A percentile compares a stretch with the other conserved stretches of the same genome.
Conservation (phyloP, 345 rosid genomes). For the Lumnitzera littorea region DNA sequence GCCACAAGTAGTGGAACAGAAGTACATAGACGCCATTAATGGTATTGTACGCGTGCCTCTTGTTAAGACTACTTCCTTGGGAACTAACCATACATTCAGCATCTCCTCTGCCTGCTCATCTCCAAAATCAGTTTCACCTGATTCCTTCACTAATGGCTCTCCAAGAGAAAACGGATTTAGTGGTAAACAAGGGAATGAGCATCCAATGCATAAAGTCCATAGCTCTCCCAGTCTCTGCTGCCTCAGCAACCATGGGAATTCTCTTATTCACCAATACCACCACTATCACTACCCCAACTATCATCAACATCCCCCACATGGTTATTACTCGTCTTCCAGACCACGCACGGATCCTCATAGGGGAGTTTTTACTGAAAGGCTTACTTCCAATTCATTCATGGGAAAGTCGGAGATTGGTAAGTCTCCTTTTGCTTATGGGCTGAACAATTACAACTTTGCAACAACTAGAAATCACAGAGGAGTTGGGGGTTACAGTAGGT, state of each 20-base stretch:
- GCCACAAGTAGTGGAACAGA: constrained; percentile 44
- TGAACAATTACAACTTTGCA: constrained; percentile 7
- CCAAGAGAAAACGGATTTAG: constrained; percentile 14
- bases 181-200: constrained; percentile 18
- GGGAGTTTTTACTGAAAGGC: constrained; percentile 7
- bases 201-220: constrained; percentile 48
- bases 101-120: constrained; percentile 54
- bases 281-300: constrained; percentile 22
- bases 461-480: constrained; percentile 20
- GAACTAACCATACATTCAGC: constrained; percentile 30
- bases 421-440: constrained; percentile 12
- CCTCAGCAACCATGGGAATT: constrained; percentile 15
- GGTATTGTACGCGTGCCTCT: constrained; percentile 28
- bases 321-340: constrained; percentile 20
- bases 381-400: neutral
- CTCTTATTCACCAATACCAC: constrained; percentile 22
- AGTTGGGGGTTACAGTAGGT: constrained; percentile 19
- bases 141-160: constrained; percentile 22
- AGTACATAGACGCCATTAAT: constrained; percentile 79
- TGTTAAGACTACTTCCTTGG: constrained; percentile 24
- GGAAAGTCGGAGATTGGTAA: constrained; percentile 19
- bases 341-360: constrained; percentile 24
- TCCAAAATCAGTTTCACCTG: constrained; percentile 53
- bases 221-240: constrained; percentile 65
- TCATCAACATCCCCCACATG: constrained; percentile 15